Evolutionary conservation across 345 rosid species (phyloP).

Genomic region (Eucalyptus erythrocorys): DNA sequence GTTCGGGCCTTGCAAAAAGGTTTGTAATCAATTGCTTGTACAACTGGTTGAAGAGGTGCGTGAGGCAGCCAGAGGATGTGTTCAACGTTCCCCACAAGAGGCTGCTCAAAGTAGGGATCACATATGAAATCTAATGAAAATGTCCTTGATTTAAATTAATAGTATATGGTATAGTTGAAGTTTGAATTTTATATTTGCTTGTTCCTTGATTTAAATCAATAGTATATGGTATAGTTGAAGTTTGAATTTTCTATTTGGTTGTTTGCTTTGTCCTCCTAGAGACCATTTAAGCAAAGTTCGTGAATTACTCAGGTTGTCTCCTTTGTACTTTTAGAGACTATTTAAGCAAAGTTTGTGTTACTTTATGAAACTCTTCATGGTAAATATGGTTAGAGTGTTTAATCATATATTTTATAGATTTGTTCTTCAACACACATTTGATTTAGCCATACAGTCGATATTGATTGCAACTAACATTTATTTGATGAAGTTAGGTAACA

Average conservation of each 20-base stretch:
- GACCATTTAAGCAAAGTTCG: background rate
- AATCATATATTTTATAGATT: too few relatives aligned
- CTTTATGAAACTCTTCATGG: background rate
- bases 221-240: too few relatives aligned
- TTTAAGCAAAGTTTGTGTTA: background rate
- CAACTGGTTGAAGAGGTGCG: constrained; percentile 8
- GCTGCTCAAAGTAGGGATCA: constrained; percentile 16
- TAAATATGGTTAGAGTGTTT: background rate
- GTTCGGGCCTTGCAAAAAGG: background rate
- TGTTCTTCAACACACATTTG: background rate
- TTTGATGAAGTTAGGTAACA: background rate
- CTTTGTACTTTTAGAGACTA: background rate
- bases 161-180: too few relatives aligned
- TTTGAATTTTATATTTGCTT: background rate
- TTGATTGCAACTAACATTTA: background rate
- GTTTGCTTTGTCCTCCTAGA: background rate
- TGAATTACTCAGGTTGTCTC: too few relatives aligned
- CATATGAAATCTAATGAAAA: constrained; percentile 4
- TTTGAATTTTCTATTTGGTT: background rate
- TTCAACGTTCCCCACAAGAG: constrained; percentile 6
- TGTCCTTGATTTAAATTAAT: background rate
- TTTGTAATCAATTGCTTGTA: constrained; percentile 3
- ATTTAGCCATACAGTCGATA: background rate
- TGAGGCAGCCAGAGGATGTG: constrained; percentile 12
- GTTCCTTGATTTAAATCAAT: background rate